Base-by-base conservation (phyloP, 176 grass and related monocot genomes). In the Carex myosuroides region DNA sequence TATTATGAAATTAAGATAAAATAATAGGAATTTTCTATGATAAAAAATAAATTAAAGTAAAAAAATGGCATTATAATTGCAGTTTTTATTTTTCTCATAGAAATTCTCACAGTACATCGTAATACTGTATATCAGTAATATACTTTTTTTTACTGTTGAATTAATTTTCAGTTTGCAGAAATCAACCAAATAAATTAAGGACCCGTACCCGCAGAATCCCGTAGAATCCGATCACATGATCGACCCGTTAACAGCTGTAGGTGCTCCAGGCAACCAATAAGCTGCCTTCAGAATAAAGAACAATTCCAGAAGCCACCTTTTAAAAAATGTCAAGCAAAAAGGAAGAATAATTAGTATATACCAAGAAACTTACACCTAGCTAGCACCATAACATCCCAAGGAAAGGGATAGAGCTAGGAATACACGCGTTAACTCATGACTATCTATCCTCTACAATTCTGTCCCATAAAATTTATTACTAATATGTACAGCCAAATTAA, bases 281-380 rank as follows among this genome's bases (percentile, higher is more conserved):
- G 3, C 39, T 17, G 11, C 18, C 4, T 53, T 16, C 46, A 68
- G 80, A 64, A 64, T 64, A 81, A 81, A 41, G 55, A 61, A 80
- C 17, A 77, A 61, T 80, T 80, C 22, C 30, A 81, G 79, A 83
- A 83, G 60, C 60, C 80, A 53, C 17, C 60, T 66, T 66, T 82
- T 66, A 42, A 82, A 82, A 64, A 70, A 53, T 68, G 60, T 68
- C 61, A 68, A 83, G 68, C 42, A 13, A 26, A 35, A 53, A 56
- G 6, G 32, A 30, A 3, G 68, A 68, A 67, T 65, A 68, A 67
- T 65, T 65, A 18, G 60, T 81, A 48, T 42, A 81, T 81, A 81
- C 60, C 57, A 48, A 81, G 3, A 64, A 41, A 81, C 8, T 61
- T 63, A 44, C 79, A 56, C 46, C 21, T 1, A 55, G 48, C 46